Evolutionary conservation across 768 basidiomycete genomes (phyloP).

Genomic region (Macrolepiota albuminosa): DNA sequence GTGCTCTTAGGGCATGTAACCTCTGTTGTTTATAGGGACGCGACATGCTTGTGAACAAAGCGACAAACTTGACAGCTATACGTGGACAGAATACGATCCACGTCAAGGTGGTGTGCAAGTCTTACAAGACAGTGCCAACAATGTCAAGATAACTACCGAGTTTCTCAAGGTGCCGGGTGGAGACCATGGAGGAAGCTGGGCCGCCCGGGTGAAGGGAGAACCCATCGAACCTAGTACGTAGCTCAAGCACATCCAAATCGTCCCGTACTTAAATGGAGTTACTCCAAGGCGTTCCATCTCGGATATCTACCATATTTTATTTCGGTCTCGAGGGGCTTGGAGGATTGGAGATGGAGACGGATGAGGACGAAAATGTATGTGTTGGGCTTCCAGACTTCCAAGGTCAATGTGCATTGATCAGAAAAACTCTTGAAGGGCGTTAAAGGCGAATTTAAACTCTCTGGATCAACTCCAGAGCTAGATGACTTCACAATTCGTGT

Average conservation of each 20-base stretch:
- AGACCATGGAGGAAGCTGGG: constrained; percentile 84
- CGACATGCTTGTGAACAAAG: constrained; percentile 89
- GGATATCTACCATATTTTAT: constrained; percentile 81
- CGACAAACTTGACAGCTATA: constrained; percentile 76
- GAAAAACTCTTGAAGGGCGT: constrained; percentile 53
- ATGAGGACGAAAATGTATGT: constrained; percentile 68
- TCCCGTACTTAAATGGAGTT: background rate
- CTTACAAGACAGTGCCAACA: constrained; percentile 75
- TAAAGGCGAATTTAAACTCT: constrained; percentile 60
- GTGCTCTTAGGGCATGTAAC: constrained; percentile 2
- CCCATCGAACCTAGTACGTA: constrained; percentile 63
- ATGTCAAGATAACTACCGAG: constrained; percentile 79
- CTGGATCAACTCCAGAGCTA: constrained; percentile 71
- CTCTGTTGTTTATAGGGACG: constrained; percentile 38
- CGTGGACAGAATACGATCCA: constrained; percentile 85
- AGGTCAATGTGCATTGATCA: constrained; percentile 1
- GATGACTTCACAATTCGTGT: constrained; percentile 81
- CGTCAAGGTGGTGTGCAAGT: constrained; percentile 84
- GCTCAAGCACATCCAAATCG: background rate
- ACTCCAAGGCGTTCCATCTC: constrained; percentile 41
- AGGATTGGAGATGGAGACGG: constrained; percentile 72
- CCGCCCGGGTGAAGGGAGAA: constrained; percentile 74
- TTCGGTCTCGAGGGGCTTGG: constrained; percentile 86
- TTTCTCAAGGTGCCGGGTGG: constrained; percentile 85
- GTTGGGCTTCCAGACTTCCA: background rate